Evolutionary conservation across 768 basidiomycete species (phyloP).

Genomic region (Agrocybe pediades): DNA sequence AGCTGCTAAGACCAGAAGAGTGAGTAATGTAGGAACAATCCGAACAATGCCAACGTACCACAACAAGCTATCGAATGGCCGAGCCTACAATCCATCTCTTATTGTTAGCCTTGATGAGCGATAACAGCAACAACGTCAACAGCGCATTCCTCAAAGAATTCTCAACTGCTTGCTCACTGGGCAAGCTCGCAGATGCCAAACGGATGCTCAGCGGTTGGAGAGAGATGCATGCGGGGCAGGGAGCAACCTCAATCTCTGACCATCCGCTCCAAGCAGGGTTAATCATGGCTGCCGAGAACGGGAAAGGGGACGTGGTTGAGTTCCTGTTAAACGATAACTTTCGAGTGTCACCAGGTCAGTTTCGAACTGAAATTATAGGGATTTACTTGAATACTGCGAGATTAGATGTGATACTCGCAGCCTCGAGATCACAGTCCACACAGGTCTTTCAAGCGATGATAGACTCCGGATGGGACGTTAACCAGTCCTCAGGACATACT

Average conservation of each 20-base stretch:
- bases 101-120: too few relatives aligned
- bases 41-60: too few relatives aligned
- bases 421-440: background rate
- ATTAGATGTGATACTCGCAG: background rate
- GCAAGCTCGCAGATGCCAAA: background rate
- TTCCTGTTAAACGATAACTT: background rate
- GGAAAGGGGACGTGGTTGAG: background rate
- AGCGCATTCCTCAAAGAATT: background rate
- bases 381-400: too few relatives aligned
- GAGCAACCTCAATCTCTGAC: background rate
- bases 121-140: too few relatives aligned
- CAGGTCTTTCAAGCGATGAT: background rate
- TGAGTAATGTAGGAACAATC: too few relatives aligned
- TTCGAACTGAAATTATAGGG: too few relatives aligned
- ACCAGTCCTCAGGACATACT: background rate
- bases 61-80: too few relatives aligned
- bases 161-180: background rate
- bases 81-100: too few relatives aligned
- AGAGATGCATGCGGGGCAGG: background rate
- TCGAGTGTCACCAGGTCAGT: background rate
- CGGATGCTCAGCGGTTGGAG: background rate
- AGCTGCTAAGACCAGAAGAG: too few relatives aligned
- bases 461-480: background rate
- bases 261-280: background rate
- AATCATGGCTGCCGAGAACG: background rate